A percentile compares a stretch with the other conserved stretches of the same genome.
These are phyloP conservation scores for Lasiosphaeris hirsuta DNA, from an alignment of 495 filamentous ascomycete genomes.

Conservation along the genomic window DNA sequence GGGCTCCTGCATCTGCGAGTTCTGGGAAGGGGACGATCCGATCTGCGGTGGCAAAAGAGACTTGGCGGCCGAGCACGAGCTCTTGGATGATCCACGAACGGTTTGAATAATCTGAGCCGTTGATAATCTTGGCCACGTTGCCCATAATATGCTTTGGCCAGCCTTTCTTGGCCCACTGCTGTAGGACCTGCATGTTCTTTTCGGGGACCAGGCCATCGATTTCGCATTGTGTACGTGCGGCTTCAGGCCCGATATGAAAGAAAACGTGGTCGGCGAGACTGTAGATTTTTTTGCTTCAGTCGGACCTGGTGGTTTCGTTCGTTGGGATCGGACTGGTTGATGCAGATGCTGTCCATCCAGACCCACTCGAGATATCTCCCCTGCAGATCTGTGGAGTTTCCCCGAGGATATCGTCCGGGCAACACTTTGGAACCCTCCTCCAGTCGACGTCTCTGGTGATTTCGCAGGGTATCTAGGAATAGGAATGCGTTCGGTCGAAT, in stretches of 20 bases:
- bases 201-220: neutral
- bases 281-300: constrained; percentile 15
- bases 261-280: neutral
- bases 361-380: constrained; percentile 6
- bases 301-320: constrained; percentile 18
- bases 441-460: neutral
- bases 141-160: neutral
- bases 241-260: neutral
- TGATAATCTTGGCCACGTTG: neutral
- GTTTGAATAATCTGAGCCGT: neutral
- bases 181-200: neutral
- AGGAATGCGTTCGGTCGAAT: neutral
- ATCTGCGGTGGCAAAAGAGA: neutral
- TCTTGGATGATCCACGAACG: neutral
- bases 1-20: neutral
- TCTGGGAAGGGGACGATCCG: neutral
- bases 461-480: neutral
- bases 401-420: neutral
- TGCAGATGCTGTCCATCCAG: constrained; percentile 22
- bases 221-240: neutral
- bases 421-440: neutral
- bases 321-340: constrained; percentile 18
- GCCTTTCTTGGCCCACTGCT: neutral
- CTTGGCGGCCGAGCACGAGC: neutral
- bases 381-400: neutral